phyloP scores from a whole-genome alignment of 2,329 filamentous ascomycete genomes.

The Allantophomopsis lycopodina region DNA sequence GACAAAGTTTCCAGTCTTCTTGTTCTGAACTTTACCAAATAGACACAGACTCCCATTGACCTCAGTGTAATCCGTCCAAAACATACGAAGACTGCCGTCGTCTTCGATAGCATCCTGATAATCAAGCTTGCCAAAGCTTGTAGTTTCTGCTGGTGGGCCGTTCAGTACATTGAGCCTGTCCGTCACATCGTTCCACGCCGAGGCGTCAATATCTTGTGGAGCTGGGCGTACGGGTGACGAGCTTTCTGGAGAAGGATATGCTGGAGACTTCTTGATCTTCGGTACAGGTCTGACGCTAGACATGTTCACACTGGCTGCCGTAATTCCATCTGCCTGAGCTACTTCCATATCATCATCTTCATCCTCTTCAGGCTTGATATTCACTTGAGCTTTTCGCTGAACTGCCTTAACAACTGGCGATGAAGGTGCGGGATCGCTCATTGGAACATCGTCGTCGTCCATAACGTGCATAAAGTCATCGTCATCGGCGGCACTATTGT shows the following conservation, averaged over 20 bases:
- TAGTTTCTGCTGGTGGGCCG: slow-evolving; percentile 50
- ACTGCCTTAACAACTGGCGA: slow-evolving; percentile 74
- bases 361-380: slow-evolving; percentile 47
- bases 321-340: slow-evolving; percentile 58
- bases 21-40: slow-evolving; percentile 93
- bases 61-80: slow-evolving; percentile 95
- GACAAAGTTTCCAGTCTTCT: slow-evolving; percentile 61
- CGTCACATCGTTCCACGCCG: slow-evolving; percentile 79
- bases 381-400: slow-evolving; percentile 49
- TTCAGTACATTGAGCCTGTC: slow-evolving; percentile 75
- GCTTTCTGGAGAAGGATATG: slow-evolving; percentile 56
- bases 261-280: slow-evolving; percentile 54
- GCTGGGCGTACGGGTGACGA: slow-evolving; percentile 60
- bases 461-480: slow-evolving; percentile 37
- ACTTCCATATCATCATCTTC: slow-evolving; percentile 77
- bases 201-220: slow-evolving; percentile 55
- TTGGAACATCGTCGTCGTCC: slow-evolving; percentile 59
- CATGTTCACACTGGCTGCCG: slow-evolving; percentile 67
- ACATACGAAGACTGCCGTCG: slow-evolving; percentile 84
- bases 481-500: slow-evolving; percentile 37
- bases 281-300: slow-evolving; percentile 66
- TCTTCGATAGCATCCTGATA: slow-evolving; percentile 80
- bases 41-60: slow-evolving; percentile 82
- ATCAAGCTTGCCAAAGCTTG: slow-evolving; percentile 65
- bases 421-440: slow-evolving; percentile 77